Percentiles rank a stretch among this genome's conserved stretches.
Evolutionary conservation across 345 rosid species (phyloP).

Genomic region (Syzygium oleosum): DNA sequence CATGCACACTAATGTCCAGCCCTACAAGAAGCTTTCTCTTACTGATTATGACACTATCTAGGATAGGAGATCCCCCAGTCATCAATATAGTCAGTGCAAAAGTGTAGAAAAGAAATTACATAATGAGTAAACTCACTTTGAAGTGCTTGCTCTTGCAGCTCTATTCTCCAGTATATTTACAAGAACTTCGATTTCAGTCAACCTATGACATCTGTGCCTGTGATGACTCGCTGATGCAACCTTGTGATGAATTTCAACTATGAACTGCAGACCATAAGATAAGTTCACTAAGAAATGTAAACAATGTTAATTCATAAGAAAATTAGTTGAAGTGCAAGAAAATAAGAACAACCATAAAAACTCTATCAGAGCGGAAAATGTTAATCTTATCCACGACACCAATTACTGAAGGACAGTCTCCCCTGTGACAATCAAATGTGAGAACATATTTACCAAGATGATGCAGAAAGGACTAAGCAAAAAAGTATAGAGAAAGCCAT

Average conservation of each 20-base stretch:
- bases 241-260: conserved; percentile 76
- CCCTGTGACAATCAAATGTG: conserved; percentile 39
- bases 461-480: conserved; percentile 1
- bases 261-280: conserved; percentile 46
- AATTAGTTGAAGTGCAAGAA: not conserved
- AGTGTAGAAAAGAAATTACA: not conserved
- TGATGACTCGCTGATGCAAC: conserved; percentile 64
- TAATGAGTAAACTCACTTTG: conserved; percentile 39
- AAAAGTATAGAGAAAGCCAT: conserved; percentile 8
- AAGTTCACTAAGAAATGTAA: not conserved
- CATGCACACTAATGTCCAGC: not conserved
- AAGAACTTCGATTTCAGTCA: conserved; percentile 83
- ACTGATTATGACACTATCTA: not conserved
- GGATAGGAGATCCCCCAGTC: not conserved
- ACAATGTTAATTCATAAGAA: not conserved
- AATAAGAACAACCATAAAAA: conserved; percentile 59
- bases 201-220: conserved; percentile 67
- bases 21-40: not conserved
- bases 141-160: conserved; percentile 73
- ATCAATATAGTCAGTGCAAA: not conserved
- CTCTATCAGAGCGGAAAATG: conserved; percentile 87
- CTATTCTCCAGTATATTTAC: conserved; percentile 61
- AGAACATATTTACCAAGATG: conserved; percentile 5
- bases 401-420: conserved; percentile 22
- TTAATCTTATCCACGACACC: conserved; percentile 71